Evolutionary conservation across 2,329 filamentous ascomycete species (phyloP).

Genomic region (Neurospora sp.): DNA sequence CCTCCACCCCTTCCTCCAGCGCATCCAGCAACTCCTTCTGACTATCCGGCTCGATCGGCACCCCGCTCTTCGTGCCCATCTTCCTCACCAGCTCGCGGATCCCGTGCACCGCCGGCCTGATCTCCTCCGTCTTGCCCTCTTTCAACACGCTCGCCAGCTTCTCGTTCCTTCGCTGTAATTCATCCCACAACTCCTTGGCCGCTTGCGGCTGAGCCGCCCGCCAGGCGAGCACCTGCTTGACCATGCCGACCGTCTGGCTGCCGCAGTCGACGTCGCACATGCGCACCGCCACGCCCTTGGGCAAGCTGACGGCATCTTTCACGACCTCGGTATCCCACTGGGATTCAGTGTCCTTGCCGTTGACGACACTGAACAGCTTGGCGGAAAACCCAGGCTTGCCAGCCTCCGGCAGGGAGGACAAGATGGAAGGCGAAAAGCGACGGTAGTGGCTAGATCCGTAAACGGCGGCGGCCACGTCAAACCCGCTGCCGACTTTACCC

Average conservation of each 20-base stretch:
- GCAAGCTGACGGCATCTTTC: slow-evolving; percentile 61
- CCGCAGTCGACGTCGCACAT: slow-evolving; percentile 97
- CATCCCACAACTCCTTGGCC: slow-evolving; percentile 63
- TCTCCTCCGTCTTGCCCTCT: slow-evolving; percentile 31
- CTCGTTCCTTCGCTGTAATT: slow-evolving; percentile 66
- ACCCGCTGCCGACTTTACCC: slow-evolving; percentile 91
- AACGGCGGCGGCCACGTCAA: slow-evolving; percentile 87
- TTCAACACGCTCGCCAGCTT: slow-evolving; percentile 55
- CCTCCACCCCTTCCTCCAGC: slow-evolving; percentile 50
- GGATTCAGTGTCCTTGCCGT: slow-evolving; percentile 40
- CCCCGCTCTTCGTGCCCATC: slow-evolving; percentile 64
- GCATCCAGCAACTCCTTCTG: slow-evolving; percentile 81
- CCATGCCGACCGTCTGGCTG: slow-evolving; percentile 89
- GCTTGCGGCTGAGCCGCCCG: slow-evolving; percentile 50
- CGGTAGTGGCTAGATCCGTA: slow-evolving; percentile 86
- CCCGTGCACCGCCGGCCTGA: slow-evolving; percentile 36
- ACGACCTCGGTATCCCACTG: slow-evolving; percentile 73
- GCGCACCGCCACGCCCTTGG: slow-evolving; percentile 62
- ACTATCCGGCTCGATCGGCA: slow-evolving; percentile 79
- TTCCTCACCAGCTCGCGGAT: slow-evolving; percentile 56
- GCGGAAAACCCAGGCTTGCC: slow-evolving; percentile 57
- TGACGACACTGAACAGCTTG: slow-evolving; percentile 54
- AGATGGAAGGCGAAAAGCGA: slow-evolving; percentile 75
- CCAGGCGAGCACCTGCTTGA: slow-evolving; percentile 84
- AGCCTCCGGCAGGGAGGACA: slow-evolving; percentile 57